Percentiles rank a stretch among this genome's conserved stretches.
phyloP scores from a whole-genome alignment of 768 basidiomycete genomes.

The Macrolepiota albuminosa region DNA sequence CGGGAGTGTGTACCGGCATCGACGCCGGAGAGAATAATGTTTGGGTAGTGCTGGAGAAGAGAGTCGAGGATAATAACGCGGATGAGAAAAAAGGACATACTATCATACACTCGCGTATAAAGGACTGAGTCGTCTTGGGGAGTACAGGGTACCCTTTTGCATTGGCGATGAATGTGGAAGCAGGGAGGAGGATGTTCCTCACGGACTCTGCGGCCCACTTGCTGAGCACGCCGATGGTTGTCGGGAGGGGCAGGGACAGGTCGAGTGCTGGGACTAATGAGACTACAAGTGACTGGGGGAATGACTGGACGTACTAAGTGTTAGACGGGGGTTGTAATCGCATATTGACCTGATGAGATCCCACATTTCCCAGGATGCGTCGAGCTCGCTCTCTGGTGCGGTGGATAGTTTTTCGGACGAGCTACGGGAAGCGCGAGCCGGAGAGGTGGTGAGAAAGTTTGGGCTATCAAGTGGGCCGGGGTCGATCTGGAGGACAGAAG shows the following conservation, averaged over 20 bases:
- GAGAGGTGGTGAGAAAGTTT: background rate
- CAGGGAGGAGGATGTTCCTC: conserved; percentile 83
- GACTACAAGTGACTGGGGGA: conserved; percentile 7
- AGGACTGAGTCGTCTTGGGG: conserved; percentile 87
- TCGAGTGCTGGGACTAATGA: conserved; percentile 66
- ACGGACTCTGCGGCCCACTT: conserved; percentile 95
- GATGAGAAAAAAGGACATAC: conserved; percentile 33
- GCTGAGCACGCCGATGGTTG: conserved; percentile 65
- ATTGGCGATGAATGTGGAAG: conserved; percentile 91
- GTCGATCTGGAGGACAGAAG: conserved; percentile 47
- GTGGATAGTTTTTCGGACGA: conserved; percentile 26
- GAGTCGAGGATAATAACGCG: background rate
- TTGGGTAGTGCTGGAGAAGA: conserved; percentile 70
- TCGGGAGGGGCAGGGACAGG: conserved; percentile 83
- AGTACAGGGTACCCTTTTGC: conserved; percentile 96
- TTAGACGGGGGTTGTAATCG: conserved; percentile 71
- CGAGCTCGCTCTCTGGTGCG: conserved; percentile 52
- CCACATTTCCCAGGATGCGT: conserved; percentile 98
- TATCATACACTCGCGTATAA: conserved; percentile 87
- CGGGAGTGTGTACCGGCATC: conserved; percentile 58
- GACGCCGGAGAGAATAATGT: conserved; percentile 74
- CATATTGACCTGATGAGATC: conserved; percentile 90
- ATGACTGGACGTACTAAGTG: conserved; percentile 49
- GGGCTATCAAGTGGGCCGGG: conserved; percentile 12
- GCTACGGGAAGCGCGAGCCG: conserved; percentile 29